Evolutionary conservation across 2,329 filamentous ascomycete species (phyloP), one percentile per base, ranked within the genome.

Genomic region (Periglandula ipomoeae): DNA sequence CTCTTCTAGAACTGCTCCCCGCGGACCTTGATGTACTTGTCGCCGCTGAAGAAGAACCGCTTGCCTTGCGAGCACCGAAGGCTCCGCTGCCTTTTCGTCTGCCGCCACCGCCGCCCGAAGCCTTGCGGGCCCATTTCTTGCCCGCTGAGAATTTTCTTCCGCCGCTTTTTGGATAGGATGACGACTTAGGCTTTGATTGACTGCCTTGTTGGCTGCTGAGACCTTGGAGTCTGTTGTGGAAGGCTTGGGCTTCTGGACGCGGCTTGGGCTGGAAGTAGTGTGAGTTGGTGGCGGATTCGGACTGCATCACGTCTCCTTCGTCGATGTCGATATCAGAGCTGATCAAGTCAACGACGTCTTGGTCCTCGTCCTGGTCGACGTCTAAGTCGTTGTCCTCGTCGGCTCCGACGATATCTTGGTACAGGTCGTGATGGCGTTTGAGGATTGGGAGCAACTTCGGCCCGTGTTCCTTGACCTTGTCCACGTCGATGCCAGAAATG

Each of bases 401-500:
- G 50, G 54, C 54, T n/a, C 66, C 67, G 68, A 75, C 75, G 58
- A 79, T 76, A 41, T 75, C 70, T 27, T 65, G 62, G 55, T 79
- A 82, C 35, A 68, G 65, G 0, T 58, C 51, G 26, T 73, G 65
- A 53, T 71, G 73, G 13, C 67, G 65, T 46, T 69, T 67, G 42
- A 89, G 68, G 5, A 89, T 62, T 1, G 72, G 69, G 34, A 86
- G 61, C 53, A 91, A 80, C 47, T 70, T 72, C 30, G 65, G 67
- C 7, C 86, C 86, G 59, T 82, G 81, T 2, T 70, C 69, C 40
- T 71, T 61, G 22, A 89, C 82, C 59, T 81, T 84, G 23, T 81
- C 77, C 1, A 61, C 54, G 47, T 84, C 75, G 50, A 90, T 83
- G 9, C 75, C 78, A 0, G 74, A 73, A 44, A 91, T 85, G 8